Percentiles rank a stretch among this genome's conserved stretches.
These are phyloP conservation scores for Penicillium silybi DNA, from an alignment of 495 filamentous ascomycete genomes.

Conservation along the genomic window DNA sequence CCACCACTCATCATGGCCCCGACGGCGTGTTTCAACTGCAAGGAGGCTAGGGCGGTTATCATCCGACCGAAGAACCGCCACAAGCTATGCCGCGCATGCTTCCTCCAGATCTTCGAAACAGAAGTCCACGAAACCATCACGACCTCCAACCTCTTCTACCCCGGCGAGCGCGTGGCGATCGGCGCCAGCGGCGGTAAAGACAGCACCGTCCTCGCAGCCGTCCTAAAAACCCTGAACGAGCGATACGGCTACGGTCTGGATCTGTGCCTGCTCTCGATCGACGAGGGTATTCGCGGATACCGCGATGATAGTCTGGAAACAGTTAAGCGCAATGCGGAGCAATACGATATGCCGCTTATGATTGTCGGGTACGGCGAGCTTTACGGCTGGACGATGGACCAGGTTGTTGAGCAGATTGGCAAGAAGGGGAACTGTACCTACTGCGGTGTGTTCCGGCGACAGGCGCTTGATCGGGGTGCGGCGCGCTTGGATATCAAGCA, in stretches of 20 bases:
- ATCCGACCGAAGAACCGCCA: conserved; percentile 90
- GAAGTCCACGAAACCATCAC: conserved; percentile 93
- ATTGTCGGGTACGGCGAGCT: conserved; percentile 92
- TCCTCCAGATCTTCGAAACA: conserved; percentile 80
- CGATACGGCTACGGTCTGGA: conserved; percentile 83
- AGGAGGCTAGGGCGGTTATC: conserved; percentile 73
- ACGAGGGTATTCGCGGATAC: conserved; percentile 96
- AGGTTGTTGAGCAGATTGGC: conserved; percentile 90
- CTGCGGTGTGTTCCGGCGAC: conserved; percentile 92
- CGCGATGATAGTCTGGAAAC: conserved; percentile 93
- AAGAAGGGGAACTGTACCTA: conserved; percentile 99
- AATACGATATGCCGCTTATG: conserved; percentile 85
- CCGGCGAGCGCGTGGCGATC: conserved; percentile 86
- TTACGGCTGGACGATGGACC: conserved; percentile 99
- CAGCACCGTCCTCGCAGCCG: conserved; percentile 90
- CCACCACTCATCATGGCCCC: conserved; percentile 47
- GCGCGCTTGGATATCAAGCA: conserved; percentile 83
- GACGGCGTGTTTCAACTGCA: conserved; percentile 68
- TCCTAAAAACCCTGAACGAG: conserved; percentile 91
- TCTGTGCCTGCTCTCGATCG: conserved; percentile 82
- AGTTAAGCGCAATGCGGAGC: conserved; percentile 85
- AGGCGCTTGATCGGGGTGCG: conserved; percentile 90
- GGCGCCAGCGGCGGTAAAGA: conserved; percentile 97
- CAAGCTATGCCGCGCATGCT: conserved; percentile 87
- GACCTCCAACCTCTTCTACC: conserved; percentile 69